phyloP scores from a whole-genome alignment of 1,139 yeast genomes.

The Kluyveromyces sp. region DNA sequence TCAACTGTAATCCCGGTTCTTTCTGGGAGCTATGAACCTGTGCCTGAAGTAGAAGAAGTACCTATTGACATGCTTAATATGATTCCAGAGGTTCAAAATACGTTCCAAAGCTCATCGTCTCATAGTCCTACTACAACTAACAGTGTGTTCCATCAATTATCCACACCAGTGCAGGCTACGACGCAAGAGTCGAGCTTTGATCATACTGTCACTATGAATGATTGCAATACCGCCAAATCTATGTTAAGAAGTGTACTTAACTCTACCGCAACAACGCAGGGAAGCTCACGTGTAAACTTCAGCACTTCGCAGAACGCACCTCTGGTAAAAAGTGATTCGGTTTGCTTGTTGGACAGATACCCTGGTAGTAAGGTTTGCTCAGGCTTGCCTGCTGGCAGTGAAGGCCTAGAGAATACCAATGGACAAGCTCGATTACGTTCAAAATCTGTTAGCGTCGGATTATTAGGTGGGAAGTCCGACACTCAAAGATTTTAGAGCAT shows the following conservation, averaged over 20 bases:
- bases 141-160: slow-evolving; percentile 1
- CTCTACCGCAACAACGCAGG: slow-evolving; percentile 7
- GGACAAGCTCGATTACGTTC: slow-evolving; percentile 10
- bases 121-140: neutral
- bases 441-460: slow-evolving; percentile 12
- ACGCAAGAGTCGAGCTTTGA: slow-evolving; percentile 12
- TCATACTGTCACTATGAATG: slow-evolving; percentile 9
- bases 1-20: neutral
- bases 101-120: neutral
- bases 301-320: neutral
- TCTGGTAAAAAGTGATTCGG: neutral
- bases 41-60: slow-evolving; percentile 9
- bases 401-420: neutral
- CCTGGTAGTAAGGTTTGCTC: slow-evolving; percentile 2
- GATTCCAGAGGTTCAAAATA: slow-evolving; percentile 10
- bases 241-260: slow-evolving; percentile 9
- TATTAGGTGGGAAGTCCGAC: slow-evolving; percentile 6
- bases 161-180: slow-evolving; percentile 8
- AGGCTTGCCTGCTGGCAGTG: neutral
- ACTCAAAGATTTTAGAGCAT: neutral
- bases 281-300: slow-evolving; percentile 7
- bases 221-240: slow-evolving; percentile 5
- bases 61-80: slow-evolving; percentile 11
- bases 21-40: neutral
- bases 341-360: neutral